Percentiles rank a stretch among this genome's conserved stretches.
phyloP scores from a whole-genome alignment of 768 basidiomycete genomes.

The Podaxis sp. region DNA sequence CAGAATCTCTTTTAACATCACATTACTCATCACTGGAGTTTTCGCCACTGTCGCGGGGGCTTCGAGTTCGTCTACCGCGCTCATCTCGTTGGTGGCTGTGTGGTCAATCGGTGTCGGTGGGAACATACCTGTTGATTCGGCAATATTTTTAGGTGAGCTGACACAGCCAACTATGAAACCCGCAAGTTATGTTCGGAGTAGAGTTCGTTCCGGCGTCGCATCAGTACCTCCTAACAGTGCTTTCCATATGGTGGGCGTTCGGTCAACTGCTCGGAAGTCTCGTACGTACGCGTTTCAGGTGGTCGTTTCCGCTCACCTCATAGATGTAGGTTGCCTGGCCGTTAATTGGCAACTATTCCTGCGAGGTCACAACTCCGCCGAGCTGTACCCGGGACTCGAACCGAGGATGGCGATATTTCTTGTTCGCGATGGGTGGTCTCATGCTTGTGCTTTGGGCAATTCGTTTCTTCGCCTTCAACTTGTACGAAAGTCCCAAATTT shows the following conservation, averaged over 20 bases:
- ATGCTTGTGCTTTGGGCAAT: constrained; percentile 59
- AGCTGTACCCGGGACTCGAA: constrained; percentile 52
- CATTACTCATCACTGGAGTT: constrained; percentile 62
- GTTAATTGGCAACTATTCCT: constrained; percentile 65
- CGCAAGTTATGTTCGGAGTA: constrained; percentile 18
- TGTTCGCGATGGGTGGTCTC: constrained; percentile 69
- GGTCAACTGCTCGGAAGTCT: constrained; percentile 64
- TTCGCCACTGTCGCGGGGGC: constrained; percentile 65
- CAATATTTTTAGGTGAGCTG: constrained; percentile 65
- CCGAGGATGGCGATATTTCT: constrained; percentile 75
- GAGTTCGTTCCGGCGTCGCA: constrained; percentile 72
- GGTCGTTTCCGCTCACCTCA: not conserved
- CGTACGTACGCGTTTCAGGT: constrained; percentile 20
- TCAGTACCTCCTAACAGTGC: constrained; percentile 71
- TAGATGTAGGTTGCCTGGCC: constrained; percentile 66
- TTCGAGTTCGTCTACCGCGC: constrained; percentile 46
- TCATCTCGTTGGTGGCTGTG: constrained; percentile 50
- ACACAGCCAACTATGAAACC: not conserved
- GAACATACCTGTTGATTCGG: constrained; percentile 67
- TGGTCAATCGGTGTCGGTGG: constrained; percentile 74
- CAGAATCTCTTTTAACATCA: constrained; percentile 68
- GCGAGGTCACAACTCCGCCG: constrained; percentile 31
- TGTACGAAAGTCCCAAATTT: constrained; percentile 75
- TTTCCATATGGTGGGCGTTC: constrained; percentile 81
- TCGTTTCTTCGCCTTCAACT: constrained; percentile 54